phyloP scores from a whole-genome alignment of 768 basidiomycete genomes.

The Phlebiopsis gigantea region DNA sequence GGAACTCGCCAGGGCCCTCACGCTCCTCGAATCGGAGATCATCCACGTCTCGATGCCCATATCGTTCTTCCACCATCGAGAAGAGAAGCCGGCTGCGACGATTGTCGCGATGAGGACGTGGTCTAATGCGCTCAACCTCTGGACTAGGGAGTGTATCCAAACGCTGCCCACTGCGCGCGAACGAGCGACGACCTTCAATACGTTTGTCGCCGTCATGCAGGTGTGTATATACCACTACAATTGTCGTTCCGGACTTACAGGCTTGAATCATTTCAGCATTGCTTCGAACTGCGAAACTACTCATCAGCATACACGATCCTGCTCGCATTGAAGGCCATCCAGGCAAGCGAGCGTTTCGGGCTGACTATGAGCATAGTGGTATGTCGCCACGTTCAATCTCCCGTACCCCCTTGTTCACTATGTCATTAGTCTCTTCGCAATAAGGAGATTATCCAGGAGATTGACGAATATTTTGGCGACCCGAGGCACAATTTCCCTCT shows the following conservation, averaged over 20 bases:
- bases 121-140: neutral
- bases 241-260: too few relatives aligned
- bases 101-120: neutral
- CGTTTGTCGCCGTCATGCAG: neutral
- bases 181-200: neutral
- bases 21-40: neutral
- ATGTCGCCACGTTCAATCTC: neutral
- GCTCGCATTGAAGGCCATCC: neutral
- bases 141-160: neutral
- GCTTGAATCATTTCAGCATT: neutral
- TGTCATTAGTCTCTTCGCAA: neutral
- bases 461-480: neutral
- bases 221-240: neutral
- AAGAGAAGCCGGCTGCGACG: neutral
- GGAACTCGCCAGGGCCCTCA: constrained; percentile 1
- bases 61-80: neutral
- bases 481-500: neutral
- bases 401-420: neutral
- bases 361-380: neutral
- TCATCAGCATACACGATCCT: neutral
- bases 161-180: neutral
- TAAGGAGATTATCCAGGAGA: neutral
- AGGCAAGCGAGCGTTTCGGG: neutral
- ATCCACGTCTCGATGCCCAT: neutral
- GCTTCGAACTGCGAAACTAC: neutral